Percentiles rank a stretch among this genome's conserved stretches.
Conservation (phyloP, 2,329 filamentous ascomycete species). For the Whalleya microplaca region DNA sequence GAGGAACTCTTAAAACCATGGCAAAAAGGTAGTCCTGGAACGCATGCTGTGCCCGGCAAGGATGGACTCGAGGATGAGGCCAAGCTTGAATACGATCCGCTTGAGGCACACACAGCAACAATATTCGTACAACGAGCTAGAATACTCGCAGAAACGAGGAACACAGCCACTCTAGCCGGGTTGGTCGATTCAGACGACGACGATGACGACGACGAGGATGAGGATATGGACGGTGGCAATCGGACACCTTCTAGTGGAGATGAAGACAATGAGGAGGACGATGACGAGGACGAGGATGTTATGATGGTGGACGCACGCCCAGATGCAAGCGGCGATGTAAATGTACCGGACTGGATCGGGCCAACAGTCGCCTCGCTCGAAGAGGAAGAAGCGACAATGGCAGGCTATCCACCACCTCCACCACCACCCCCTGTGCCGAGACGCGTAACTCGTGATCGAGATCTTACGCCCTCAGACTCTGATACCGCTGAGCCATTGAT, state of each 20-base stretch:
- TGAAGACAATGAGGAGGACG: slow-evolving; percentile 67
- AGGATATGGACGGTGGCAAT: slow-evolving; percentile 43
- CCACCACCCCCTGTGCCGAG: slow-evolving; percentile 61
- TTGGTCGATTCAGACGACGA: slow-evolving; percentile 49
- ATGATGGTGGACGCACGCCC: slow-evolving; percentile 59
- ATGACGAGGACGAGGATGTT: slow-evolving; percentile 59
- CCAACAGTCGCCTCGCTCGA: slow-evolving; percentile 70
- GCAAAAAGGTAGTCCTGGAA: slow-evolving; percentile 82
- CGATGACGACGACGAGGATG: slow-evolving; percentile 54
- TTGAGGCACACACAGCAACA: slow-evolving; percentile 34
- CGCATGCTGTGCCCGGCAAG: slow-evolving; percentile 76
- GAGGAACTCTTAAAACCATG: slow-evolving; percentile 89
- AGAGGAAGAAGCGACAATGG: slow-evolving; percentile 76
- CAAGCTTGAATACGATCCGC: slow-evolving; percentile 54
- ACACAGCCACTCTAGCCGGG: slow-evolving; percentile 34
- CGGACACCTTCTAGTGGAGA: slow-evolving; percentile 39
- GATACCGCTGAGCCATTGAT: slow-evolving; percentile 72
- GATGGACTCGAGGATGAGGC: slow-evolving; percentile 84
- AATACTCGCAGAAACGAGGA: slow-evolving; percentile 37
- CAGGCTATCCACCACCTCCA: slow-evolving; percentile 70
- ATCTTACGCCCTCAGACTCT: slow-evolving; percentile 72
- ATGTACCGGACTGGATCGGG: slow-evolving; percentile 52
- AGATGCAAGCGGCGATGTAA: slow-evolving; percentile 48
- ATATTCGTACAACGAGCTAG: slow-evolving; percentile 43
- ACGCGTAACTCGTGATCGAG: slow-evolving; percentile 55